These are phyloP conservation scores for Russula dissimulans DNA, from an alignment of 768 basidiomycete genomes.

Conservation along the genomic window DNA sequence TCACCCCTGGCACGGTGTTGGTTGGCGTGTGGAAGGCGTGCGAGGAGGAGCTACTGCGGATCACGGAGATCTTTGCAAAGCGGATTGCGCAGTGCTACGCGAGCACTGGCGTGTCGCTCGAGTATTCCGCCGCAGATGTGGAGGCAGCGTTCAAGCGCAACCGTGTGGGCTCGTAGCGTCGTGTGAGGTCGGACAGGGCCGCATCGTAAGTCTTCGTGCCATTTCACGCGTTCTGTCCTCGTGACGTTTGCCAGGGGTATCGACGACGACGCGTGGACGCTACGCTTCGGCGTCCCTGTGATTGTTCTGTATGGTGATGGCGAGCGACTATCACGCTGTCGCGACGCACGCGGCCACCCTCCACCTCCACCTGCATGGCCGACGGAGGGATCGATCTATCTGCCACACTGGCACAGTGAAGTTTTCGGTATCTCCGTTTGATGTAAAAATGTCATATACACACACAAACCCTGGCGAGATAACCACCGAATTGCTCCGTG, in stretches of 20 bases:
- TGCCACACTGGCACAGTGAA: neutral
- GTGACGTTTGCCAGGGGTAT: neutral
- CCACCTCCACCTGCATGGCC: neutral
- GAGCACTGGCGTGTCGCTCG: constrained; percentile 60
- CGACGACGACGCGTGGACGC: neutral
- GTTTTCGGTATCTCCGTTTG: neutral
- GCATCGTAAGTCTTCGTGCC: neutral
- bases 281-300: neutral
- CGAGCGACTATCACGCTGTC: neutral
- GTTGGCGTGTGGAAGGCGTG: constrained; percentile 86
- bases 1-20: constrained; percentile 56
- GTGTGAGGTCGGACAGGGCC: neutral
- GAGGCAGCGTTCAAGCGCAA: constrained; percentile 72
- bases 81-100: constrained; percentile 73
- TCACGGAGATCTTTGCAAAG: constrained; percentile 60
- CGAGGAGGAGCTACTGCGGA: constrained; percentile 69
- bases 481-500: neutral
- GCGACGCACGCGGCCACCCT: neutral
- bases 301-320: neutral
- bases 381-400: neutral
- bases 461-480: neutral
- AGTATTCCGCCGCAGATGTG: constrained; percentile 67
- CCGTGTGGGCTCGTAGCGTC: constrained; percentile 26
- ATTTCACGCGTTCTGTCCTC: neutral
- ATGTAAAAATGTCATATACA: constrained; percentile 2